Conservation (phyloP, 768 basidiomycete genomes). For the Pleurotus giganteus region DNA sequence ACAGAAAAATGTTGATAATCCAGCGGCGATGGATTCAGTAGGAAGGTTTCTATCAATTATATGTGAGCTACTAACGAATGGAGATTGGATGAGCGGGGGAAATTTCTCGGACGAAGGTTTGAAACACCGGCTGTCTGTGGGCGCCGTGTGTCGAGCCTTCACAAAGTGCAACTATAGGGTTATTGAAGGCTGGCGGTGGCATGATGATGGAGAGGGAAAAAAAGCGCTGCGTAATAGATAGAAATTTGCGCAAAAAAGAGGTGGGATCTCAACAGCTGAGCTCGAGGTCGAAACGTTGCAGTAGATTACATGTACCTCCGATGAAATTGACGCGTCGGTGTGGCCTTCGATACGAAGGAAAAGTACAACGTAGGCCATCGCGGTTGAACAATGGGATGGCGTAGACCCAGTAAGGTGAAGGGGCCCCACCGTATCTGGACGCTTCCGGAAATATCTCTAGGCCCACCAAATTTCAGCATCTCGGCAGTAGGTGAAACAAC, state of each 20-base stretch:
- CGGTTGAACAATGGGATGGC: not conserved
- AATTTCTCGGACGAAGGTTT: too few species aligned
- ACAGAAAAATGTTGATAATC: too few species aligned
- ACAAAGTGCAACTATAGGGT: not conserved
- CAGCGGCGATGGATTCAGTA: too few species aligned
- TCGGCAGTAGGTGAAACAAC: constrained; percentile 2
- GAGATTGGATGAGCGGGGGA: not conserved
- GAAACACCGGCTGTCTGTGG: not conserved
- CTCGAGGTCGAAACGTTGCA: too few species aligned
- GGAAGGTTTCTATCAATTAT: too few species aligned
- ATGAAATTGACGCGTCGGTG: too few species aligned
- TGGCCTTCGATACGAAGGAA: too few species aligned
- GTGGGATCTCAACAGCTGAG: too few species aligned
- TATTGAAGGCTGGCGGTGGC: not conserved
- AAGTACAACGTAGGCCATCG: not conserved
- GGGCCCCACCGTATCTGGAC: not conserved
- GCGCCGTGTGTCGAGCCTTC: not conserved
- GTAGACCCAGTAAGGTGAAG: not conserved
- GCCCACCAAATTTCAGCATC: not conserved
- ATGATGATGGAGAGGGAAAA: not conserved
- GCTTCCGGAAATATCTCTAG: not conserved
- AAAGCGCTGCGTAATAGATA: too few species aligned
- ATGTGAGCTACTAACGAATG: not conserved
- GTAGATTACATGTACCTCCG: too few species aligned
- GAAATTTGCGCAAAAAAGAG: too few species aligned